Evolutionary conservation across 805 yeast species (phyloP), one percentile per base, ranked within the genome.

Genomic region (Maudiozyma serrabonitensis): DNA sequence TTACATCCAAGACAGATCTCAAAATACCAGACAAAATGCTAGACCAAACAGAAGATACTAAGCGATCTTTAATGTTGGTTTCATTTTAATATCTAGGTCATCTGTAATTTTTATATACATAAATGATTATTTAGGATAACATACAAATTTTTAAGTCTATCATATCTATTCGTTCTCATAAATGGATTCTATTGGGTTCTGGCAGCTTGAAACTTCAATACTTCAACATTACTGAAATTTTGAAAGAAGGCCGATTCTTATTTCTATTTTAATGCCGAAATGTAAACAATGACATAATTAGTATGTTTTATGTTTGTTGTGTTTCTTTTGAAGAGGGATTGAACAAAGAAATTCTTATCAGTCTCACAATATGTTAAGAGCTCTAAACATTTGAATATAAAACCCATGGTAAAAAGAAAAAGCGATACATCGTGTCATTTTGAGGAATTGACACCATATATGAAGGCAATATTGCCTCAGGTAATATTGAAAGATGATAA

Each of bases 1-100:
- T 73, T 87, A 91, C 82, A 87, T 90, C 79, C 89, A 84, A 81
- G 88, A 84, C 69, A 83, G 91, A 72, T 87, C 91, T 72, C 89
- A 93, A 74, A 74, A 76, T 69, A 73, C 78, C 72, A 75, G 79
- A 72, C 89, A 93, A 74, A 74, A 76, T 69, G 74, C 78, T 72
- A 75, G 79, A 71, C 79, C 78, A 70, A 76, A 79, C 71, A 76
- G 80, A 70, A 70, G 73, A 65, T 62, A 62, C 69, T 55, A 61
- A 56, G 41, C 46, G 37, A 35, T 38, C 37, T 32, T 15, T 26
- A 13, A 19, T 45, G 26, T 43, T 47, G 51, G 49, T 54, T 41
- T 52, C 46, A 53, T 40, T 43, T 47, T 35, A 43, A 41, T 38
- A 39, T 40, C 39, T 41, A 26, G 37, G 45, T 42, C 45, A 42